Percentiles rank a stretch among this genome's conserved stretches.
These are phyloP conservation scores for Citrus trifoliata DNA, from an alignment of 345 rosid species.

Conservation along the genomic window DNA sequence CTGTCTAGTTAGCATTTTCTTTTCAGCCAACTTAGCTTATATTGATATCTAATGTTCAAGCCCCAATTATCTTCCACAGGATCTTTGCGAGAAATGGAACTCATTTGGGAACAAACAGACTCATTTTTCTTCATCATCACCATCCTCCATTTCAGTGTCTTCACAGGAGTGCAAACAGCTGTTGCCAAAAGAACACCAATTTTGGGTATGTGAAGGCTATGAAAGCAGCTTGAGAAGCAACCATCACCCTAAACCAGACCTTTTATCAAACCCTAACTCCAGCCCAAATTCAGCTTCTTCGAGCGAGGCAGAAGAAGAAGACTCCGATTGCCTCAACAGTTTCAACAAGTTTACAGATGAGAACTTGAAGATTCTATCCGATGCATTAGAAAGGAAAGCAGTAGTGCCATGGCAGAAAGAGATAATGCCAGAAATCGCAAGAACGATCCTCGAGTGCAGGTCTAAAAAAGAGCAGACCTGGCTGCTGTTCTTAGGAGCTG, in stretches of 20 bases:
- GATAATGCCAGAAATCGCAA: slow-evolving; percentile 38
- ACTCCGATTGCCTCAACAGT: slow-evolving; percentile 27
- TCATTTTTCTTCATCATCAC: slow-evolving; percentile 36
- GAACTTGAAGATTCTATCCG: slow-evolving; percentile 46
- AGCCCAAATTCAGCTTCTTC: slow-evolving; percentile 83
- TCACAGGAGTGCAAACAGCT: slow-evolving; percentile 27
- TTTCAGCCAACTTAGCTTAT: neutral
- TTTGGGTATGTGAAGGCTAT: slow-evolving; percentile 35
- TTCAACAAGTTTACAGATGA: slow-evolving; percentile 44
- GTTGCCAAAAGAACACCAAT: slow-evolving; percentile 36
- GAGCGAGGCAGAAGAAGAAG: slow-evolving; percentile 52
- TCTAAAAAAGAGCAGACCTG: slow-evolving; percentile 59
- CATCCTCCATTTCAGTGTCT: slow-evolving; percentile 40
- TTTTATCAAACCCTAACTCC: slow-evolving; percentile 65
- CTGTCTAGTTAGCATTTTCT: no score
- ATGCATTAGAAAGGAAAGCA: slow-evolving; percentile 47
- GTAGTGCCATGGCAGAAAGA: slow-evolving; percentile 47
- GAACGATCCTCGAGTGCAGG: slow-evolving; percentile 56
- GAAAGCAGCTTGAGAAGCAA: slow-evolving; percentile 22
- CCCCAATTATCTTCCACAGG: slow-evolving; percentile 1
- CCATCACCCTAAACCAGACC: slow-evolving; percentile 38
- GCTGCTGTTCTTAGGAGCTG: slow-evolving; percentile 52
- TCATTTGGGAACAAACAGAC: slow-evolving; percentile 7
- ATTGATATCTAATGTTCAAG: neutral
- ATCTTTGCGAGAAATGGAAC: slow-evolving; percentile 45